Evolutionary conservation across 106 monocot species (phyloP), one percentile per base, ranked within the genome.

Genomic region (Platanthera guangdongensis): DNA sequence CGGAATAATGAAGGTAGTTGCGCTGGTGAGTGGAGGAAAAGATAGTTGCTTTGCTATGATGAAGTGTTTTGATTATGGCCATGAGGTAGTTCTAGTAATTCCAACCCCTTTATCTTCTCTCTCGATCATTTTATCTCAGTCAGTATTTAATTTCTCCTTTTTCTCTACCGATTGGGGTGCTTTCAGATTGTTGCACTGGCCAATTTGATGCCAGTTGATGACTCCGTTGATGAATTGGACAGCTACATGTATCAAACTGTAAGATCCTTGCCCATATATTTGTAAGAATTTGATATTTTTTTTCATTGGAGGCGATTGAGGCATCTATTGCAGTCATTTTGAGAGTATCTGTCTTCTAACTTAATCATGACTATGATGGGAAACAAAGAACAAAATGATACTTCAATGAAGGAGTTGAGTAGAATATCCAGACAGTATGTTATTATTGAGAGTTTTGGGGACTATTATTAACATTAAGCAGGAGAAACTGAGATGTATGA

Each of bases 211-310:
- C 97, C 97, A 8, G 28, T 85, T 15, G 97, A 99, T 59, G 97
- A 99, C 47, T 84, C 92, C 18, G 86, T 99, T 16, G 97, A 99
- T 63, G 97, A 99, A 79, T 75, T 99, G 72, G 94, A 99, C 72
- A 99, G 97, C 85, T 99, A 99, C 85, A 99, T 99, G 97, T 99
- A 94, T 74, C 97, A 99, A 82, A 99, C 97, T 78, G 97, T 97
- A 80, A 82, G 84, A 18, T 28, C 32, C 65, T 18, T 32, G 9
- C 32, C 16, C 62, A 19, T 62, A 22, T 62, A 4, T 62, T 21
- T n/a, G 22, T 11, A 65, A 32, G 1, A 3, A 30, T 65, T 7
- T 30, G 32, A 32, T 65, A 1, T 39, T 39, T 39, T 39, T 39
- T 39, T 2, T 9, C 30, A 30, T 65, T 65, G 39, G 65, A 65